phyloP scores from a whole-genome alignment of 495 filamentous ascomycete genomes.

The Pseudotulostoma volvatum region DNA sequence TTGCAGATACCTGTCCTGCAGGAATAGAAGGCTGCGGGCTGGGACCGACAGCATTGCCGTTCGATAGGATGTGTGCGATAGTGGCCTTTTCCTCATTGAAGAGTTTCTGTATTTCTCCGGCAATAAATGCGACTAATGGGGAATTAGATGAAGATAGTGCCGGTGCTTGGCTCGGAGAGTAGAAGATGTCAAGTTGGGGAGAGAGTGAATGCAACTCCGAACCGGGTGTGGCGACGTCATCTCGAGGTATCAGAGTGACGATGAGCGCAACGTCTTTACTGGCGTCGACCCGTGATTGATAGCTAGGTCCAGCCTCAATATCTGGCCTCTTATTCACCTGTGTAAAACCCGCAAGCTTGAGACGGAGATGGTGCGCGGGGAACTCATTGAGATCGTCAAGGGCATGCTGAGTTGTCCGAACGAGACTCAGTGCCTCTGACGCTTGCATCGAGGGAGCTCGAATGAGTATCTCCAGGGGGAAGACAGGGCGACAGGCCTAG shows the following conservation, averaged over 20 bases:
- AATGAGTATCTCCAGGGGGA: slow-evolving; percentile 69
- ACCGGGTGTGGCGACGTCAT: slow-evolving; percentile 29
- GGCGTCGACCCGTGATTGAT: slow-evolving; percentile 5
- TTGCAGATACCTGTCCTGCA: slow-evolving; percentile 17
- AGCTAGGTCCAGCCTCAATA: slow-evolving; percentile 14
- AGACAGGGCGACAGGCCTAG: slow-evolving; percentile 74
- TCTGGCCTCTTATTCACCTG: neutral
- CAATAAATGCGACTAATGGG: slow-evolving; percentile 63
- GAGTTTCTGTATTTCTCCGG: slow-evolving; percentile 56
- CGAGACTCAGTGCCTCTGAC: slow-evolving; percentile 55
- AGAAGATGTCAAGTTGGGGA: slow-evolving; percentile 62
- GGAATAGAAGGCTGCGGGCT: slow-evolving; percentile 17
- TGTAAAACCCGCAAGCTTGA: slow-evolving; percentile 43
- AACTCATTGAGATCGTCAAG: slow-evolving; percentile 86
- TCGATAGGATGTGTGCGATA: slow-evolving; percentile 59
- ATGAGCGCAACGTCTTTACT: slow-evolving; percentile 44
- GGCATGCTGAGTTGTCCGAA: slow-evolving; percentile 75
- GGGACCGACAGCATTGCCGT: slow-evolving; percentile 7
- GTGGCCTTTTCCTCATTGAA: slow-evolving; percentile 84
- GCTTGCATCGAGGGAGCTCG: slow-evolving; percentile 50
- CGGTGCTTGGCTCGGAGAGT: slow-evolving; percentile 58
- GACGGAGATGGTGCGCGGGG: slow-evolving; percentile 70
- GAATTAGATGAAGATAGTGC: slow-evolving; percentile 52
- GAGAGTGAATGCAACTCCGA: slow-evolving; percentile 50
- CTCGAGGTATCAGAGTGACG: slow-evolving; percentile 50